Evolutionary conservation across 169 alveolate genomes (phyloP).

Genomic region (Plasmodium reichenowi): DNA sequence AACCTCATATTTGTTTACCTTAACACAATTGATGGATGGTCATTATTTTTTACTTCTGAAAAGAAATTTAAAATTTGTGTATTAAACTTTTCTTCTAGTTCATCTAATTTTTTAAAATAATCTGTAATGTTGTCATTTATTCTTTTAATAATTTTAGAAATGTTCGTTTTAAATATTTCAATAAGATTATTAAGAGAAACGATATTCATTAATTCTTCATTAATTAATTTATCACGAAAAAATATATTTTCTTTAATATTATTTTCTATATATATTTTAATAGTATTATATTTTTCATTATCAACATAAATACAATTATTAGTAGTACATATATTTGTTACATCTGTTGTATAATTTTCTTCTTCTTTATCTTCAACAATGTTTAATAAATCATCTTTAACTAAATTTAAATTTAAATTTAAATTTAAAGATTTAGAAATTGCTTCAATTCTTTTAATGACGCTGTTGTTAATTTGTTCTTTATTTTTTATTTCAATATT

Average conservation of each 20-base stretch:
- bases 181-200: constrained; percentile 47
- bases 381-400: not conserved
- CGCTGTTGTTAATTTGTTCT: constrained; percentile 16
- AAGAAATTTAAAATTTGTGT: constrained; percentile 53
- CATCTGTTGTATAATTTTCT: not conserved
- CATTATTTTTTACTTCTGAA: constrained; percentile 67
- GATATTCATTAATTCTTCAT: constrained; percentile 43
- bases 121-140: constrained; percentile 46
- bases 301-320: constrained; percentile 1
- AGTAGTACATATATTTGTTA: not conserved
- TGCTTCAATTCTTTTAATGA: constrained; percentile 11
- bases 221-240: constrained; percentile 50
- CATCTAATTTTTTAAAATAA: constrained; percentile 59
- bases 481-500: constrained; percentile 21
- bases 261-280: constrained; percentile 51
- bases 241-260: constrained; percentile 51
- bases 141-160: constrained; percentile 40
- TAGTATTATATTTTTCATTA: constrained; percentile 14
- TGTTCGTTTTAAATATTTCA: constrained; percentile 31
- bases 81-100: constrained; percentile 40
- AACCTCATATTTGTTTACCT: constrained; percentile 8
- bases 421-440: constrained; percentile 17
- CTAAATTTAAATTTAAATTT: constrained; percentile 22
- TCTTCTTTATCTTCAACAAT: not conserved
- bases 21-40: constrained; percentile 34